Conservation (phyloP, 106 monocot genomes). For the Allium fistulosum region DNA sequence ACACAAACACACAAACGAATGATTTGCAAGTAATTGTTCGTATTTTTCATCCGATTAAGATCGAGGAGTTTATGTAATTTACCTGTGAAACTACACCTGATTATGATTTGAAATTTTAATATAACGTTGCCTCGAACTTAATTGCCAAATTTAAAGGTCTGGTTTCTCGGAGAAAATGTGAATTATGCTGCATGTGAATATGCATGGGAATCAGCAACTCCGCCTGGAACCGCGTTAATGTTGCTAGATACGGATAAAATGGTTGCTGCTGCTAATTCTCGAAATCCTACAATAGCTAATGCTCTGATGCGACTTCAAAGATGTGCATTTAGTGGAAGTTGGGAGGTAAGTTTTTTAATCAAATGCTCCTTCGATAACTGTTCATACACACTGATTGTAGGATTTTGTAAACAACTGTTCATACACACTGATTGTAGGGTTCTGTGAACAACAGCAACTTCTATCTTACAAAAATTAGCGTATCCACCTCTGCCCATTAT, state of each 20-base stretch:
- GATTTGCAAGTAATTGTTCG: no score
- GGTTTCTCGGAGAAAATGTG: conserved; percentile 99
- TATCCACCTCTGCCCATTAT: not conserved
- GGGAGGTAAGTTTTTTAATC: conserved; percentile 60
- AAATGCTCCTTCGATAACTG: not conserved
- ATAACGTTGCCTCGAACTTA: not conserved
- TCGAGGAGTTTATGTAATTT: not conserved
- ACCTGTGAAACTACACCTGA: not conserved
- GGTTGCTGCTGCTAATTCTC: conserved; percentile 98
- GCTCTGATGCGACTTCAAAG: conserved; percentile 92
- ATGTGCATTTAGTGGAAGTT: conserved; percentile 99
- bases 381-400: no score
- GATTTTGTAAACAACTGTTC: no score
- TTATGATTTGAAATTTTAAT: not conserved
- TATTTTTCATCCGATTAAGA: no score
- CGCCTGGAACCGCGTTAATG: conserved; percentile 98
- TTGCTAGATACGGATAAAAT: conserved; percentile 99
- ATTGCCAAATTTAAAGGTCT: conserved; percentile 45
- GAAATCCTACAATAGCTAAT: conserved; percentile 91
- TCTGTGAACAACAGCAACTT: no score
- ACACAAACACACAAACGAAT: no score
- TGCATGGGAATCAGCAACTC: conserved; percentile 99
- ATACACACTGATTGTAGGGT: no score
- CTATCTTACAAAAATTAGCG: not conserved
- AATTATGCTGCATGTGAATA: conserved; percentile 99